These are phyloP conservation scores for Yamadazyma ubonensis DNA, from an alignment of 805 yeast genomes.

Conservation along the genomic window DNA sequence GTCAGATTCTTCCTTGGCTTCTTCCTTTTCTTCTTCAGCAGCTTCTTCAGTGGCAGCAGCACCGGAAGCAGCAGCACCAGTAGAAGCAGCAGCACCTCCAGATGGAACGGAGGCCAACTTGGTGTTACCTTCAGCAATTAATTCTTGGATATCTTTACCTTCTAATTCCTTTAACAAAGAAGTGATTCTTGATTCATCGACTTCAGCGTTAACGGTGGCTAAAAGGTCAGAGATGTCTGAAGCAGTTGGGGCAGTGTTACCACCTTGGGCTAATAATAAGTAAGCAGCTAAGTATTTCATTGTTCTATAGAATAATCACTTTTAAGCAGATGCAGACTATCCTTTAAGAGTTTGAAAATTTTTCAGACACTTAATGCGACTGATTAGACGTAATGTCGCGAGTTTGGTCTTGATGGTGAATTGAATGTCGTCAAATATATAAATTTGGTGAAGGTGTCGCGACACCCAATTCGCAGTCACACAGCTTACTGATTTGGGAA, in stretches of 20 bases:
- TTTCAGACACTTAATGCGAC: constrained; percentile 10
- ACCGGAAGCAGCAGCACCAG: constrained; percentile 69
- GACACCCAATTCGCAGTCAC: constrained; percentile 14
- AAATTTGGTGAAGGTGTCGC: too few species aligned
- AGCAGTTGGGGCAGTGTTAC: constrained; percentile 91
- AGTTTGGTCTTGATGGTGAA: too few species aligned
- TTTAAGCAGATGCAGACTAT: constrained; percentile 64
- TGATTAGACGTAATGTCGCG: too few species aligned
- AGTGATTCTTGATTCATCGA: constrained; percentile 83
- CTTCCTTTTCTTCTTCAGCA: constrained; percentile 69
- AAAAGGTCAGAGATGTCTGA: constrained; percentile 85
- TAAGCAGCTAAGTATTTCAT: constrained; percentile 99
- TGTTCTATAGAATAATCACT: constrained; percentile 20
- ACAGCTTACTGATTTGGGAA: constrained; percentile 3
- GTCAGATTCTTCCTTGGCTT: constrained; percentile 59
- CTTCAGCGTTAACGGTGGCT: constrained; percentile 94
- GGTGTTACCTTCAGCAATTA: constrained; percentile 91
- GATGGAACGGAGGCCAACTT: constrained; percentile 97
- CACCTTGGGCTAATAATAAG: constrained; percentile 96
- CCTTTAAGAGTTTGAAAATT: constrained; percentile 46
- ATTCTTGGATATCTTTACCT: constrained; percentile 88
- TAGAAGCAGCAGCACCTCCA: constrained; percentile 93
- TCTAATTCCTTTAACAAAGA: constrained; percentile 80
- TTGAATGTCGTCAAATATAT: too few species aligned
- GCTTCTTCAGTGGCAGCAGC: constrained; percentile 71